Evolutionary conservation across 2,329 filamentous ascomycete species (phyloP).

Genomic region (Trichoderma hamatum): DNA sequence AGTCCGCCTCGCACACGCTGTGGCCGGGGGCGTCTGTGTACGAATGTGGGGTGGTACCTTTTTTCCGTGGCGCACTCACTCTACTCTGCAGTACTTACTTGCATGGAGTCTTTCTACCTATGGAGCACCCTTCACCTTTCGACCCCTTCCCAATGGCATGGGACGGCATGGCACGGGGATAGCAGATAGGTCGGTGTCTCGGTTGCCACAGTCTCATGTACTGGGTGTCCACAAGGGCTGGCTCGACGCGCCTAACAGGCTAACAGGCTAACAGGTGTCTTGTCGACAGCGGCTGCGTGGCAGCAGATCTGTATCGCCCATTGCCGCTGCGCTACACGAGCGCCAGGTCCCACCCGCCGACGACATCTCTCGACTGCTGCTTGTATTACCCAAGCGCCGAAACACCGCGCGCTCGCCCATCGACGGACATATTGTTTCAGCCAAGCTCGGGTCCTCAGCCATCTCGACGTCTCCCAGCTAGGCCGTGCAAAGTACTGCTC

Average conservation of each 20-base stretch:
- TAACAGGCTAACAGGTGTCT: background rate
- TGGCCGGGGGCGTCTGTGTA: slow-evolving; percentile 3
- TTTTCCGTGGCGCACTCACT: background rate
- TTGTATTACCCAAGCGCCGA: background rate
- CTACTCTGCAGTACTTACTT: too few relatives aligned
- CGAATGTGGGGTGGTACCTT: slow-evolving; percentile 24
- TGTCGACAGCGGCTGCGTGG: slow-evolving; percentile 8
- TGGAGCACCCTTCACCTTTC: too few relatives aligned
- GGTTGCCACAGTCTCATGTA: background rate
- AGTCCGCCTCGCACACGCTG: slow-evolving; percentile 4
- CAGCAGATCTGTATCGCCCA: background rate
- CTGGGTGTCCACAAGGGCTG: background rate
- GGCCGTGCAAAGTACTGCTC: slow-evolving; percentile 26
- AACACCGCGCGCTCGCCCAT: background rate
- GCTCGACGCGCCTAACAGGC: background rate
- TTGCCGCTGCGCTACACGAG: background rate
- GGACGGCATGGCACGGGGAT: slow-evolving; percentile 21
- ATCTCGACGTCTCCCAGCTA: slow-evolving; percentile 7
- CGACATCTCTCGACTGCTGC: background rate
- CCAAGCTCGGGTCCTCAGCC: slow-evolving; percentile 12
- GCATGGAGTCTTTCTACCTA: too few relatives aligned
- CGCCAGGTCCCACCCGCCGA: slow-evolving; percentile 1
- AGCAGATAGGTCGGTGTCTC: slow-evolving; percentile 16
- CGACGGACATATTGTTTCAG: slow-evolving; percentile 15
- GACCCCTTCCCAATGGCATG: slow-evolving; percentile 24